Percentiles rank a stretch among this genome's conserved stretches.
Conservation (phyloP, 1,139 yeast species). For the Kodamaea plutei region DNA sequence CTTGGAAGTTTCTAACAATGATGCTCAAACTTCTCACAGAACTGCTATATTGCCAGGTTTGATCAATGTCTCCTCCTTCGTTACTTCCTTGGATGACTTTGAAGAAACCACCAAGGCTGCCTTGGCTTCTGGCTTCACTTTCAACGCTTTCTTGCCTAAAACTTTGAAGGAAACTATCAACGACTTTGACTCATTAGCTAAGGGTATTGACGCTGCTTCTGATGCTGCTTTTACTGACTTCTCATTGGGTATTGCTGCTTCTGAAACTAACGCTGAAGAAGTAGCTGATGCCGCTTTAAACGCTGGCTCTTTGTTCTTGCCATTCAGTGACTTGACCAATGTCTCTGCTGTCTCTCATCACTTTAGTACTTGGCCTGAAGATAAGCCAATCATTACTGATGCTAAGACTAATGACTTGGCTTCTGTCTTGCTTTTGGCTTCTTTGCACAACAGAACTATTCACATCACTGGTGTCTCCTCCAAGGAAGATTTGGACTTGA, state of each 20-base stretch:
- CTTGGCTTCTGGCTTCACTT: slow-evolving; percentile 84
- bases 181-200: slow-evolving; percentile 60
- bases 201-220: slow-evolving; percentile 57
- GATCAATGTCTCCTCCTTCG: slow-evolving; percentile 75
- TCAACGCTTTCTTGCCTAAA: slow-evolving; percentile 75
- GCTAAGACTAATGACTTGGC: slow-evolving; percentile 92
- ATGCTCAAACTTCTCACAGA: slow-evolving; percentile 87
- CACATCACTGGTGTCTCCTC: slow-evolving; percentile 86
- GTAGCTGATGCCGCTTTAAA: slow-evolving; percentile 59
- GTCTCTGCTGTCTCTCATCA: slow-evolving; percentile 77
- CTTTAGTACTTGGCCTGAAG: slow-evolving; percentile 77
- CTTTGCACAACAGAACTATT: slow-evolving; percentile 78
- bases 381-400: slow-evolving; percentile 86
- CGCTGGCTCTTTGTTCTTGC: slow-evolving; percentile 79
- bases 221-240: slow-evolving; percentile 74
- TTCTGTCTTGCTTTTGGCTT: slow-evolving; percentile 82
- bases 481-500: slow-evolving; percentile 77
- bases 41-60: slow-evolving; percentile 84
- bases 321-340: slow-evolving; percentile 69
- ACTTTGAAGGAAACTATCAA: slow-evolving; percentile 61
- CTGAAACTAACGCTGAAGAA: slow-evolving; percentile 60
- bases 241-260: slow-evolving; percentile 80
- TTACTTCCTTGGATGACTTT: slow-evolving; percentile 64
- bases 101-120: slow-evolving; percentile 68
- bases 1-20: slow-evolving; percentile 70